These are phyloP conservation scores for Trichosporon inkin DNA, from an alignment of 1,284 basidiomycete species.

Conservation along the genomic window DNA sequence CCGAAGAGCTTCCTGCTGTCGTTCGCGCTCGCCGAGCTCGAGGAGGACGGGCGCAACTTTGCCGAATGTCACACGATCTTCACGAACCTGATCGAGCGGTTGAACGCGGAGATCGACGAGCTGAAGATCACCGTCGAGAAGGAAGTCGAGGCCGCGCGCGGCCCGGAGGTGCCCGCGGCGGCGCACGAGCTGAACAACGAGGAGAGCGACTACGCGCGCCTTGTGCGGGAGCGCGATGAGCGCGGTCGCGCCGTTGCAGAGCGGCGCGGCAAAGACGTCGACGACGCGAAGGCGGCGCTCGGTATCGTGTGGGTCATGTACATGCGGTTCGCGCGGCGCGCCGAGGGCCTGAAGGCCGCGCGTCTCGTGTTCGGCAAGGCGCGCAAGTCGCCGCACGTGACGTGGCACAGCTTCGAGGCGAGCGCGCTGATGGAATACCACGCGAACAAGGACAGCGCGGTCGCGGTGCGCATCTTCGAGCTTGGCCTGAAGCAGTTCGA, in stretches of 20 bases:
- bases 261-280: constrained; percentile 52
- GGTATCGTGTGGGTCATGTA: constrained; percentile 69
- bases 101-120: constrained; percentile 68
- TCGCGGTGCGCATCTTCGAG: constrained; percentile 90
- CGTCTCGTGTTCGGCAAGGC: constrained; percentile 78
- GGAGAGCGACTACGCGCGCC: constrained; percentile 51
- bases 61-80: constrained; percentile 65
- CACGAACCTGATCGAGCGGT: constrained; percentile 65
- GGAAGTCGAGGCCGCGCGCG: constrained; percentile 51
- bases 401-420: constrained; percentile 93
- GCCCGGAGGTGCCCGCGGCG: constrained; percentile 42
- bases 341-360: constrained; percentile 75
- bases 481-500: constrained; percentile 83
- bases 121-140: constrained; percentile 58
- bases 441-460: constrained; percentile 75
- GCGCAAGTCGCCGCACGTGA: constrained; percentile 74
- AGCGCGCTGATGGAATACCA: constrained; percentile 95
- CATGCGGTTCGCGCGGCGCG: constrained; percentile 84
- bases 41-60: constrained; percentile 65
- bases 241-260: constrained; percentile 53
- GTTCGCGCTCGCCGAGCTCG: constrained; percentile 80
- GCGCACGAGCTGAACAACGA: constrained; percentile 39
- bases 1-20: constrained; percentile 80
- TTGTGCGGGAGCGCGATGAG: constrained; percentile 63
- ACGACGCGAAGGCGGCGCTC: constrained; percentile 52